Conservation (phyloP, 2,329 filamentous ascomycete species). For the Hortaea sp. region DNA sequence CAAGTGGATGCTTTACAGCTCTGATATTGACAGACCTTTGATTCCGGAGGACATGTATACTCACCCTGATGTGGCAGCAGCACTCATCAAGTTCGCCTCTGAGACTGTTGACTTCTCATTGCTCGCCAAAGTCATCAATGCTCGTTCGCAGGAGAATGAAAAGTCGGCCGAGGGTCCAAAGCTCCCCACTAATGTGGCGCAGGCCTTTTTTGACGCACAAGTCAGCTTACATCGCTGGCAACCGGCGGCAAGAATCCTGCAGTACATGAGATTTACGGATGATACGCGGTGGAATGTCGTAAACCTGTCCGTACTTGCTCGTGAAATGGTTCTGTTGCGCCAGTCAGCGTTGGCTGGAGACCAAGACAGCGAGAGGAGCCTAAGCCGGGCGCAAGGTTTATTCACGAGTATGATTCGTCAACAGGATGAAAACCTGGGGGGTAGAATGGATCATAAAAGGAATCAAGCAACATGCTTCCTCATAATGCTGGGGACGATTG, state of each 20-base stretch:
- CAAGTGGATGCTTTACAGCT: slow-evolving; percentile 42
- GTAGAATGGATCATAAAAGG: too few species aligned
- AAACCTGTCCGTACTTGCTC: slow-evolving; percentile 12
- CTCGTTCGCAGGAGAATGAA: slow-evolving; percentile 2
- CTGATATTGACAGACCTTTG: slow-evolving; percentile 45
- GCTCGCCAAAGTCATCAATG: slow-evolving; percentile 16
- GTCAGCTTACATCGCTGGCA: slow-evolving; percentile 32
- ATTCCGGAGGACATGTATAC: slow-evolving; percentile 37
- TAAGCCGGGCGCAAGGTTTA: not conserved
- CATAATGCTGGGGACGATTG: slow-evolving; percentile 10
- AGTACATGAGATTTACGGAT: slow-evolving; percentile 8
- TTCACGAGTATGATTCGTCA: not conserved
- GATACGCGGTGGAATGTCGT: slow-evolving; percentile 9
- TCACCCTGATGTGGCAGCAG: slow-evolving; percentile 39
- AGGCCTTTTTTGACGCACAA: slow-evolving; percentile 33
- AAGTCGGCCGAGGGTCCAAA: not conserved
- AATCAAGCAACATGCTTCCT: slow-evolving; percentile 3
- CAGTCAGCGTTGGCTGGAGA: not conserved
- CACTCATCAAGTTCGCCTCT: slow-evolving; percentile 45
- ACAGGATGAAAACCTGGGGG: too few species aligned
- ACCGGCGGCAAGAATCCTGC: slow-evolving; percentile 29
- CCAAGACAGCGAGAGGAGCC: not conserved
- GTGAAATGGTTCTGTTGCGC: slow-evolving; percentile 2
- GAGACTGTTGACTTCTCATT: slow-evolving; percentile 36
- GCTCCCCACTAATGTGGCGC: slow-evolving; percentile 20